Evolutionary conservation across 495 filamentous ascomycete species (phyloP).

Genomic region (Pseudevernia furfuracea): DNA sequence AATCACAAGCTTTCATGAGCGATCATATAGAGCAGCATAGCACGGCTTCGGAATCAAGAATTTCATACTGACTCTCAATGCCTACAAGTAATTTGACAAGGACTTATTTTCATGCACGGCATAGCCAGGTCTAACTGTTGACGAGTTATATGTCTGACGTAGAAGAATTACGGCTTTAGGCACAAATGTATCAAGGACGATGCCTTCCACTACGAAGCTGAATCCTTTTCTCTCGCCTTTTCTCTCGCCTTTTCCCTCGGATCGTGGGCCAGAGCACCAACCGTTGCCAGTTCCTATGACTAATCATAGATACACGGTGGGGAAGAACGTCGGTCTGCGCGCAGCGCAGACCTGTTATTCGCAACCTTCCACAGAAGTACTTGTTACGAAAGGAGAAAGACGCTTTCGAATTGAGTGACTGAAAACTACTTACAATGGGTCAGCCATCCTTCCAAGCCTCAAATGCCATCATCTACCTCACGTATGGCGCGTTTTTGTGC

Average conservation of each 20-base stretch:
- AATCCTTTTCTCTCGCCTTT: neutral
- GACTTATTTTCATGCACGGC: neutral
- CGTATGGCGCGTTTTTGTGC: slow-evolving; percentile 65
- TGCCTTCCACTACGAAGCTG: neutral
- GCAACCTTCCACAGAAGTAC: neutral
- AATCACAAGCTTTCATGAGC: neutral
- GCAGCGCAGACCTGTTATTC: neutral
- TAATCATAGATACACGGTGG: neutral
- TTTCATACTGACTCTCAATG: neutral
- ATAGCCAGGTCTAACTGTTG: neutral
- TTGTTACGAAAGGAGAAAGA: neutral
- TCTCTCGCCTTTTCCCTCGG: neutral
- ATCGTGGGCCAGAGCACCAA: neutral
- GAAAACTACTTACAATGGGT: slow-evolving; percentile 42
- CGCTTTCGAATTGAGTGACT: neutral
- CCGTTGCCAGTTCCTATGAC: neutral
- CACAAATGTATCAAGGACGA: neutral
- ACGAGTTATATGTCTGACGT: neutral
- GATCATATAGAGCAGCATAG: slow-evolving; percentile 8
- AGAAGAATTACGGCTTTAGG: too few relatives aligned
- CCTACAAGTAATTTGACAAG: neutral
- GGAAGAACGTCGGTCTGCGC: neutral
- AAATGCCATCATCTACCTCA: slow-evolving; percentile 67
- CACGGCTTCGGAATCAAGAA: neutral
- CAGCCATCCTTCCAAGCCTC: slow-evolving; percentile 62